Conservation (phyloP, 306 rosid species). For the Trifolium fragiferum region DNA sequence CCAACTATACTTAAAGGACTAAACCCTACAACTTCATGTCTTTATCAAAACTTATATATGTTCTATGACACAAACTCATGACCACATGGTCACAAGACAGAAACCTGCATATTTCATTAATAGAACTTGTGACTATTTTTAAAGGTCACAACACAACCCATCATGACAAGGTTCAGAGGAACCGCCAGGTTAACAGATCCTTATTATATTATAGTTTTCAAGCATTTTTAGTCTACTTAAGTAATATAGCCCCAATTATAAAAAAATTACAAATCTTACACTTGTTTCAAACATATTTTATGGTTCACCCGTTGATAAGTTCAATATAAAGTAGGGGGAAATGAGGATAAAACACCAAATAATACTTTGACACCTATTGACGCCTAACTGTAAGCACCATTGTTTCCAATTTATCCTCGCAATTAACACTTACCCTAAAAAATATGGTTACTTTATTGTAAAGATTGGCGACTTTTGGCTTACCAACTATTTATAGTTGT, state of each 20-base stretch:
- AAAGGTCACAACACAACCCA: neutral
- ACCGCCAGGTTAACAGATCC: neutral
- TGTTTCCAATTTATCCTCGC: neutral
- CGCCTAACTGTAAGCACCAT: neutral
- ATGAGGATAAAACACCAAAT: neutral
- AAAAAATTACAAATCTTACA: neutral
- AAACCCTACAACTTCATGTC: neutral
- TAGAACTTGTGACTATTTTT: neutral
- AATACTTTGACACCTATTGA: neutral
- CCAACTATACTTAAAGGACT: neutral
- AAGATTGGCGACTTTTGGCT: neutral
- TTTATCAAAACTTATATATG: neutral
- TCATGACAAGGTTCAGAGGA: conserved; percentile 5
- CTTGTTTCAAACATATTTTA: neutral
- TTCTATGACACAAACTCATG: neutral
- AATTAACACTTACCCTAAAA: conserved; percentile 8
- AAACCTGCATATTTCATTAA: neutral
- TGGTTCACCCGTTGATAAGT: neutral
- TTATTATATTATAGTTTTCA: neutral
- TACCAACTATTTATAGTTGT: neutral
- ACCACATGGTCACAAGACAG: neutral
- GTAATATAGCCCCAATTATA: neutral
- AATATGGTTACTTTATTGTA: neutral
- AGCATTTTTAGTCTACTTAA: neutral
- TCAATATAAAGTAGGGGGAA: neutral